These are phyloP conservation scores for Sugiyamaella qingdaonensis DNA, from an alignment of 805 yeast genomes.

Conservation along the genomic window DNA sequence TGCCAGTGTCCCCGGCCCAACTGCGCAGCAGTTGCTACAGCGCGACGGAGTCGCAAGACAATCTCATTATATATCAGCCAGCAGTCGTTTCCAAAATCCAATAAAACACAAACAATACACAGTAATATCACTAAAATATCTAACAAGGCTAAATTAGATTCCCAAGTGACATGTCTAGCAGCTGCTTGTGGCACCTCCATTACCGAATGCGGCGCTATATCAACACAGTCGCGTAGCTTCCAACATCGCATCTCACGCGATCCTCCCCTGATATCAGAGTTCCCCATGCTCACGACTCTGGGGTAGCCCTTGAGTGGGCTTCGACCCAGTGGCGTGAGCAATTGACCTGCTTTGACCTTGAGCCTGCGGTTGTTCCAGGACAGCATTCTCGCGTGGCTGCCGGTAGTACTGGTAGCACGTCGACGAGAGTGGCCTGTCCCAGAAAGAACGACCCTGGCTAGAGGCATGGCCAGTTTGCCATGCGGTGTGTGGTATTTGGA, in stretches of 20 bases:
- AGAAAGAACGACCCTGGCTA: not conserved
- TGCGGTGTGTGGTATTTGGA: not conserved
- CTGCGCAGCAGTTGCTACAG: too few species aligned
- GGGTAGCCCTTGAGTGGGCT: conserved; percentile 4
- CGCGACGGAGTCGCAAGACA: too few species aligned
- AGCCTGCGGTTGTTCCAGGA: not conserved
- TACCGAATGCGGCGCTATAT: too few species aligned
- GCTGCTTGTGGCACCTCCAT: too few species aligned
- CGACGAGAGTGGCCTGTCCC: not conserved
- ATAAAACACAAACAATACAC: too few species aligned
- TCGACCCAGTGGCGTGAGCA: not conserved
- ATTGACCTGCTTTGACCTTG: not conserved
- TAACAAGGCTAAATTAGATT: too few species aligned
- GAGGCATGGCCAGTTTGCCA: not conserved
- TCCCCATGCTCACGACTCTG: not conserved
- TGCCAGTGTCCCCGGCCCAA: too few species aligned
- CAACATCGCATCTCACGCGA: not conserved
- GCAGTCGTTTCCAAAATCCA: too few species aligned
- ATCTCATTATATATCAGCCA: too few species aligned
- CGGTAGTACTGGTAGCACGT: not conserved
- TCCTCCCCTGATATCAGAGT: not conserved
- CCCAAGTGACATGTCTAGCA: too few species aligned
- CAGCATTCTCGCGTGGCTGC: not conserved
- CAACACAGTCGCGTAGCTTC: too few species aligned
- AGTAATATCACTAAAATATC: too few species aligned